These are phyloP conservation scores for Fistulina hepatica DNA, from an alignment of 1,284 basidiomycete genomes.

Conservation along the genomic window DNA sequence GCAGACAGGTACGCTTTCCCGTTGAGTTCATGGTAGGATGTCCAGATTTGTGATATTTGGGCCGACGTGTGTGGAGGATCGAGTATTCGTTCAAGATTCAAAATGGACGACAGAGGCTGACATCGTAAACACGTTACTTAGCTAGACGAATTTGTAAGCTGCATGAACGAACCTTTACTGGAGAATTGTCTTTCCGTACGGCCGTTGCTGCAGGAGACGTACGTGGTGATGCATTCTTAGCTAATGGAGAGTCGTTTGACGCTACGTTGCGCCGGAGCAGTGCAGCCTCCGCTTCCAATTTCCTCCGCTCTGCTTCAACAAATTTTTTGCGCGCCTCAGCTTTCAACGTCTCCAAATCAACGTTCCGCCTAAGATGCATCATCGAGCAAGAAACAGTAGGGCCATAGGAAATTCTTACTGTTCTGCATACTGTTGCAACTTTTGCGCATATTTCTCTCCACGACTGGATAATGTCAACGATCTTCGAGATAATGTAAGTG, in stretches of 20 bases:
- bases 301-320: slow-evolving; percentile 14
- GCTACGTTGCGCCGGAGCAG: background rate
- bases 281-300: slow-evolving; percentile 5
- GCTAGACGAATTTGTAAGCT: background rate
- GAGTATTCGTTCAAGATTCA: slow-evolving; percentile 67
- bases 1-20: slow-evolving; percentile 79
- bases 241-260: slow-evolving; percentile 10
- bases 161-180: slow-evolving; percentile 45
- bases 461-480: no score
- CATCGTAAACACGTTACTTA: slow-evolving; percentile 5
- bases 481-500: no score
- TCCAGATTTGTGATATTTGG: slow-evolving; percentile 77
- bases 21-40: slow-evolving; percentile 76
- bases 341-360: slow-evolving; percentile 31
- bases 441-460: slow-evolving; percentile 29
- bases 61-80: slow-evolving; percentile 59
- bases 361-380: slow-evolving; percentile 28
- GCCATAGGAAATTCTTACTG: slow-evolving; percentile 23
- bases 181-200: slow-evolving; percentile 53
- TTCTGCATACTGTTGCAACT: slow-evolving; percentile 24
- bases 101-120: slow-evolving; percentile 70
- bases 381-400: slow-evolving; percentile 12
- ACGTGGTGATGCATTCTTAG: slow-evolving; percentile 9
- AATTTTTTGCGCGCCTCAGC: slow-evolving; percentile 26
- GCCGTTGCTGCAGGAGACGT: slow-evolving; percentile 11